A percentile compares a stretch with the other conserved stretches of the same genome.
Evolutionary conservation across 352 stramenopile species (phyloP).

Genomic region (Peronospora farinosa): DNA sequence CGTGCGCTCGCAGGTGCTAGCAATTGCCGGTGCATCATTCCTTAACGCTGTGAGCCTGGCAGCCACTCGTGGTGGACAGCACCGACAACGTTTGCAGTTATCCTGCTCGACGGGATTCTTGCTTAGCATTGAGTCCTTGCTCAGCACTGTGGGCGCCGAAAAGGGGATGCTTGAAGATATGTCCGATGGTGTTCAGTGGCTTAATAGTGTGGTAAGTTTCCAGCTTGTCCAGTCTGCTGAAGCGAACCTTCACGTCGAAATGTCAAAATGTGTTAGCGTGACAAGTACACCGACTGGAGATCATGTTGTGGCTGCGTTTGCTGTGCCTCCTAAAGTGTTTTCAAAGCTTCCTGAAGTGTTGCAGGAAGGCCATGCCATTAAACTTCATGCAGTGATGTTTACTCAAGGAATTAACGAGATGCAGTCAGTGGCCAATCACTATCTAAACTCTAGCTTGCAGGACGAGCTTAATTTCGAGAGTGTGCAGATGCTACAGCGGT

Average conservation of each 20-base stretch:
- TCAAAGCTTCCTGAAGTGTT: conserved; percentile 49
- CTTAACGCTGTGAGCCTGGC: conserved; percentile 64
- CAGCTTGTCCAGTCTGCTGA: conserved; percentile 57
- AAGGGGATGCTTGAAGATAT: conserved; percentile 95
- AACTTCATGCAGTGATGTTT: conserved; percentile 77
- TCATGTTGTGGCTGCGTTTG: conserved; percentile 66
- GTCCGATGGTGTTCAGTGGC: conserved; percentile 78
- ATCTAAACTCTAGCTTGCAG: conserved; percentile 75
- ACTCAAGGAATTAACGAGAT: conserved; percentile 92
- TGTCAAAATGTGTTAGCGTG: conserved; percentile 72
- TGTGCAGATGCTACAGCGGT: conserved; percentile 55
- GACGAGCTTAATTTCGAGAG: conserved; percentile 84
- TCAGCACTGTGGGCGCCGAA: conserved; percentile 91
- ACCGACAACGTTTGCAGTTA: conserved; percentile 53
- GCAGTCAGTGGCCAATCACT: conserved; percentile 88
- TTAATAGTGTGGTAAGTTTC: conserved; percentile 76
- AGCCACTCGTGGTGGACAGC: conserved; percentile 42
- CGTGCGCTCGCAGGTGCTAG: conserved; percentile 66
- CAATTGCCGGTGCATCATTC: conserved; percentile 67
- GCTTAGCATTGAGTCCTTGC: conserved; percentile 91
- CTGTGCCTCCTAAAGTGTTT: conserved; percentile 53
- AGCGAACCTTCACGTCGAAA: conserved; percentile 44
- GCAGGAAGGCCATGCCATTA: conserved; percentile 61
- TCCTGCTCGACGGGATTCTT: conserved; percentile 78
- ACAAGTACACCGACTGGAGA: conserved; percentile 43